Conservation (phyloP, 164 flowering plant species). For the Cinnamomum micranthum region DNA sequence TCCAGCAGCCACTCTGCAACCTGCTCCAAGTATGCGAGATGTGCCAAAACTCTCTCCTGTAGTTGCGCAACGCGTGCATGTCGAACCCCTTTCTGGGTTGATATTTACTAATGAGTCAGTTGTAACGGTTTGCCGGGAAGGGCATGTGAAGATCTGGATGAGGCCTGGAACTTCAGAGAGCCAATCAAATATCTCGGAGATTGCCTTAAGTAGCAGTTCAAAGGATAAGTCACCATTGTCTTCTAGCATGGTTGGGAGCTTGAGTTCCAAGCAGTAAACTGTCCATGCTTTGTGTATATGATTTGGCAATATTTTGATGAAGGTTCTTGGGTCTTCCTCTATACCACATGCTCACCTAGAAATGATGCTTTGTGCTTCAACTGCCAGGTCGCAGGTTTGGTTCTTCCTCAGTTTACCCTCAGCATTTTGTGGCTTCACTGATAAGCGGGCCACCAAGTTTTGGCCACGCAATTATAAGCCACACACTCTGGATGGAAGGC, state of each 20-base stretch:
- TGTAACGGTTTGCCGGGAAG: conserved; percentile 84
- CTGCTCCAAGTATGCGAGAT: conserved; percentile 92
- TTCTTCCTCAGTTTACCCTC: background rate
- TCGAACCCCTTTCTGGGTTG: conserved; percentile 90
- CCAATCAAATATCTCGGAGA: conserved; percentile 50
- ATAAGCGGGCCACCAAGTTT: too few relatives aligned
- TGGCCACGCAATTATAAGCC: too few relatives aligned
- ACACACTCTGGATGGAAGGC: too few relatives aligned
- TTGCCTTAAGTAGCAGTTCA: conserved; percentile 30
- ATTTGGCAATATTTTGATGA: too few relatives aligned
- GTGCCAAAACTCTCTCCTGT: conserved; percentile 92
- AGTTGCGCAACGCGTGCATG: conserved; percentile 85
- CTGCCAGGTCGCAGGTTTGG: background rate
- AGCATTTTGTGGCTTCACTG: too few relatives aligned
- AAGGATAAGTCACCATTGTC: conserved; percentile 42
- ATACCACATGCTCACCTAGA: background rate
- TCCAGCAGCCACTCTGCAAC: conserved; percentile 80
- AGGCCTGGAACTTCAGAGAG: conserved; percentile 68
- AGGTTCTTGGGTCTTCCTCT: background rate
- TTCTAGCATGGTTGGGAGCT: conserved; percentile 34
- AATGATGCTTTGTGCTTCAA: background rate
- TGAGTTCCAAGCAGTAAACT: conserved; percentile 45
- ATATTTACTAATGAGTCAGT: conserved; percentile 79
- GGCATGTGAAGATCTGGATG: conserved; percentile 87
- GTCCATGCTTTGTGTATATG: conserved; percentile 3